A percentile compares a stretch with the other conserved stretches of the same genome.
Evolutionary conservation across 2,329 filamentous ascomycete genomes (phyloP).

Genomic region (Colletotrichum sp.): DNA sequence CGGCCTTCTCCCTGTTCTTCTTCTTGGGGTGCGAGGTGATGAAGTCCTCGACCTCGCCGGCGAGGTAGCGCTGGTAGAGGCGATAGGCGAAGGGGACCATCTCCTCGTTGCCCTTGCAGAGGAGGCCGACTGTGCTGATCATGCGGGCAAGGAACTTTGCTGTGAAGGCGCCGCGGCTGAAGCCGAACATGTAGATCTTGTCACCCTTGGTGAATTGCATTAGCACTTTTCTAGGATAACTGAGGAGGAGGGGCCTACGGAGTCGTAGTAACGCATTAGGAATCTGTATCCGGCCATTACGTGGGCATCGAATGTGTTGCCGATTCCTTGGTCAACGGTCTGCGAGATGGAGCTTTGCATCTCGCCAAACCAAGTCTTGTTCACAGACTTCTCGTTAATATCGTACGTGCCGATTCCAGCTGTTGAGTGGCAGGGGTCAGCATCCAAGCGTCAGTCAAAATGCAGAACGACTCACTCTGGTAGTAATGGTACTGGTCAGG

Average conservation of each 20-base stretch:
- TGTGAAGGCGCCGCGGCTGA: constrained; percentile 56
- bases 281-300: constrained; percentile 58
- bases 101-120: constrained; percentile 57
- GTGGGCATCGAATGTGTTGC: constrained; percentile 53
- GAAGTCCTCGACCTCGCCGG: constrained; percentile 40
- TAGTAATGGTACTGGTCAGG: constrained; percentile 54
- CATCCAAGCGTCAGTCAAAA: not conserved
- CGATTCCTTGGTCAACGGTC: constrained; percentile 47
- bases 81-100: constrained; percentile 55
- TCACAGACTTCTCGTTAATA: constrained; percentile 43
- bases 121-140: constrained; percentile 51
- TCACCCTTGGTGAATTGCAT: constrained; percentile 35
- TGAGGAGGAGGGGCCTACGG: constrained; percentile 27
- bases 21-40: constrained; percentile 22
- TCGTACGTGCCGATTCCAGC: constrained; percentile 57
- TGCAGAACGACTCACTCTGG: constrained; percentile 38
- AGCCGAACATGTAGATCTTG: constrained; percentile 59
- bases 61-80: constrained; percentile 45
- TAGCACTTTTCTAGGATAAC: accelerated
- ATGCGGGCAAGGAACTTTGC: constrained; percentile 58
- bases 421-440: constrained; percentile 18
- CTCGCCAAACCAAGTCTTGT: constrained; percentile 37
- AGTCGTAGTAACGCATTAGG: constrained; percentile 56
- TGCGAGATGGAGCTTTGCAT: constrained; percentile 39
- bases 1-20: constrained; percentile 16